phyloP scores from a whole-genome alignment of 2,329 filamentous ascomycete species.

The Aureobasidium namibiae region DNA sequence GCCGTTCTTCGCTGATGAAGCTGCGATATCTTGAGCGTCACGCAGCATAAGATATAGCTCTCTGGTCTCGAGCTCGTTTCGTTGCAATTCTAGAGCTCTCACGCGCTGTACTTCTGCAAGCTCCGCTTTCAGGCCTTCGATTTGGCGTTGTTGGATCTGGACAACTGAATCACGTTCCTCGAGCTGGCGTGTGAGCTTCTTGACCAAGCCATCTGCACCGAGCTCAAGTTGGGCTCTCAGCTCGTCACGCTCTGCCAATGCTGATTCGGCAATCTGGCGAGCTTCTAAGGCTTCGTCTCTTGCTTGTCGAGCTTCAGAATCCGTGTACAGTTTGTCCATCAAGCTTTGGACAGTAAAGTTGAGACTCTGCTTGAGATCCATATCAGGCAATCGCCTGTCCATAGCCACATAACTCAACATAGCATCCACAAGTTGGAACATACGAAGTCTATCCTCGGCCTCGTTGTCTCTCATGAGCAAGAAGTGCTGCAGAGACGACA shows the following conservation, averaged over 20 bases:
- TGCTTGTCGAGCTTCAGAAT: slow-evolving; percentile 86
- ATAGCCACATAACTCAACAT: slow-evolving; percentile 99
- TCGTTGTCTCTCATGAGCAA: slow-evolving; percentile 87
- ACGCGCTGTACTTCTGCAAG: slow-evolving; percentile 78
- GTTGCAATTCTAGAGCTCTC: slow-evolving; percentile 81
- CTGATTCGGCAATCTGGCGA: slow-evolving; percentile 87
- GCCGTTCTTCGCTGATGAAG: slow-evolving; percentile 65
- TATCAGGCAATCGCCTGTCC: slow-evolving; percentile 89
- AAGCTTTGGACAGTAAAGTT: slow-evolving; percentile 96
- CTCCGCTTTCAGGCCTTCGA: slow-evolving; percentile 81
- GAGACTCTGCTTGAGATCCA: slow-evolving; percentile 95
- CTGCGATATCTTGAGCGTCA: slow-evolving; percentile 92
- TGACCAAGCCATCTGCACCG: slow-evolving; percentile 86
- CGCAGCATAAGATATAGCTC: slow-evolving; percentile 97
- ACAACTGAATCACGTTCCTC: slow-evolving; percentile 89
- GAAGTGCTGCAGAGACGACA: slow-evolving; percentile 90
- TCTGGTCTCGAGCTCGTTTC: slow-evolving; percentile 90
- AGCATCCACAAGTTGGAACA: slow-evolving; percentile 97
- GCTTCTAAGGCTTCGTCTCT: slow-evolving; percentile 87
- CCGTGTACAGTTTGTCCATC: slow-evolving; percentile 90
- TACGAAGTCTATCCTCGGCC: slow-evolving; percentile 80
- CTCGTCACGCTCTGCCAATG: slow-evolving; percentile 93
- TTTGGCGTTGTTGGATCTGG: slow-evolving; percentile 76
- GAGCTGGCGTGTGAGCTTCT: slow-evolving; percentile 87
- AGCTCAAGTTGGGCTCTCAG: slow-evolving; percentile 81